Base-by-base conservation (phyloP, 1,139 yeast species). In the Blastobotrys aristatus region DNA sequence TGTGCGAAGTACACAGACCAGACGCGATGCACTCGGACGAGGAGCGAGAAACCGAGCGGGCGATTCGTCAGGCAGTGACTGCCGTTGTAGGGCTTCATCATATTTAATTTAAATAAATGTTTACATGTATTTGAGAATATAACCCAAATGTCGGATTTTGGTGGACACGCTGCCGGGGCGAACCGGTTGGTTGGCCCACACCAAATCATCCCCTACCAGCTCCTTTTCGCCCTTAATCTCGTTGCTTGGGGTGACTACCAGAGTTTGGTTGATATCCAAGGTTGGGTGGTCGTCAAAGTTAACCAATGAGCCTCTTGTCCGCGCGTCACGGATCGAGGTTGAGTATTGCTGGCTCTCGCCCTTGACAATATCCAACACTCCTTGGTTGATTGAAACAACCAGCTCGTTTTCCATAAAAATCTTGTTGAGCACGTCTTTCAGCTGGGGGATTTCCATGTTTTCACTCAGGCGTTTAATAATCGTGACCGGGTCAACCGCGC, bases 351-450 rank as follows among this genome's bases (percentile, higher is more conserved):
- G 73, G 0, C 85, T 77, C 54, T 84, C 84, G 45, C 71, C 72
- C 45, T 79, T 75, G 26, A 88, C 75, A 17, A 88, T 82, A 43
- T 75, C 74, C 46, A 84, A 68, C 2, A 86, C 78, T 20, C 82
- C 74, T 51, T 73, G 74, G 54, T 81, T 79, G 35, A 87, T 74
- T 8, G 77, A 66, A 37, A 78, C 59, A 50, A 77, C 82, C 50
- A 84, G 66, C 29, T 80, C 84, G 55, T 84, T 81, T 54, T 84
- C 87, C 31, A 69, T 74, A 10, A 85, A 75, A 20, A 90, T 84
- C 32, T 79, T 76, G 18, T 77, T 68, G 31, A 92, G 70, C 0
- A 87, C 78, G 2, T 69, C 68, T 53, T 78, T 79, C 46, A 92
- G 69, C 0, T 86, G 92, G 3, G 76, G 80, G 43, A 90, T 80